These are phyloP conservation scores for Thraustotheca clavata DNA, from an alignment of 352 stramenopile genomes.

Conservation along the genomic window DNA sequence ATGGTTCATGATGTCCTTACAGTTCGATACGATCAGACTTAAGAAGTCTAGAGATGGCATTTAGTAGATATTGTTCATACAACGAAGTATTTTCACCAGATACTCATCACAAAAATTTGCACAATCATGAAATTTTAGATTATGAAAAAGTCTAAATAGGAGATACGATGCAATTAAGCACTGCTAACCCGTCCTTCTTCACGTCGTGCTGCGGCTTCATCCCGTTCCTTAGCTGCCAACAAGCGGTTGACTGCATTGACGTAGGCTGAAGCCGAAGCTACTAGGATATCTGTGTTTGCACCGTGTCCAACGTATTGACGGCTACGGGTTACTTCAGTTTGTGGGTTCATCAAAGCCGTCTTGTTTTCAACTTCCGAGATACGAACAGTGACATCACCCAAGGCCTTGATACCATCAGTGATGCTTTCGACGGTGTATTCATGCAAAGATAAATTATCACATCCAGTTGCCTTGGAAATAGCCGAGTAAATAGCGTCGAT, in stretches of 20 bases:
- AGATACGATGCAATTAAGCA: too few species aligned
- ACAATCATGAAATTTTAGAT: too few species aligned
- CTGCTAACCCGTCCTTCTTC: neutral
- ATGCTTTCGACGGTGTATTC: conserved; percentile 85
- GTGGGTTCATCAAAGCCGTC: conserved; percentile 62
- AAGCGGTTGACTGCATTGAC: conserved; percentile 84
- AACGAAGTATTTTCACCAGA: too few species aligned
- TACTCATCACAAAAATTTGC: too few species aligned
- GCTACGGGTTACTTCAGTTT: conserved; percentile 70
- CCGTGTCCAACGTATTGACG: conserved; percentile 85
- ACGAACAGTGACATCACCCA: conserved; percentile 82
- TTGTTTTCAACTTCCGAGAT: conserved; percentile 47
- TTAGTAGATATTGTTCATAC: too few species aligned
- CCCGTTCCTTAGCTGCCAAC: conserved; percentile 56
- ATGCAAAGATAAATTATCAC: conserved; percentile 76
- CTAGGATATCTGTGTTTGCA: conserved; percentile 85
- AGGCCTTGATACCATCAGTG: conserved; percentile 76
- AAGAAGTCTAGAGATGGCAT: too few species aligned
- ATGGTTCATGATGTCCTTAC: too few species aligned
- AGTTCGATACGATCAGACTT: too few species aligned
- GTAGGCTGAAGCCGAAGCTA: conserved; percentile 81
- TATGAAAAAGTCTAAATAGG: too few species aligned
- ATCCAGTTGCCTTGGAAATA: conserved; percentile 75
- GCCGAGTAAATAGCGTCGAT: conserved; percentile 84
- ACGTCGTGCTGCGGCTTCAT: conserved; percentile 1